Evolutionary conservation across 441 rosid species (phyloP), one percentile per base, ranked within the genome.

Genomic region (Gossypium schwendimanii): DNA sequence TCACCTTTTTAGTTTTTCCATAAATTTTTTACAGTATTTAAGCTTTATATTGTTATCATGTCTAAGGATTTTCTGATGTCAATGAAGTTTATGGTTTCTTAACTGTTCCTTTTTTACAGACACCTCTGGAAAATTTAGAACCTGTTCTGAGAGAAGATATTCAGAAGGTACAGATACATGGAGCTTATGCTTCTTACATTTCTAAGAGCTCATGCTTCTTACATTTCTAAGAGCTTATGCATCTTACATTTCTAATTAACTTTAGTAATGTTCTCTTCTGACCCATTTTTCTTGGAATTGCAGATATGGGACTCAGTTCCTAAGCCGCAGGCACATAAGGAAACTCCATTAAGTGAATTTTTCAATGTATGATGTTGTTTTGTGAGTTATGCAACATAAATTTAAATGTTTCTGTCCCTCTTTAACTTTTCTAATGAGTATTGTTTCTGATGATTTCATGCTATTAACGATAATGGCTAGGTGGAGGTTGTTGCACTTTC

Each of bases 221-320:
- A 28, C 5, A 3, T 28, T 28, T 28, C 47, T 15, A 10, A 70
- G 31, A 26, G 31, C 4, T 26, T 33, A 33, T 36, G 41, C 41
- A 7, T 36, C 41, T 36, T 36, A 36, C 9, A 6, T 36, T 36
- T 36, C 49, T 15, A 8, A 68, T 70, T 45, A 3, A 33, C 61
- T 66, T 62, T 20, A 36, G n/a, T 53, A 62, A 10, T 64, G 70
- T 50, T 67, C 26, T 24, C 36, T n/a, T n/a, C n/a, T n/a, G n/a
- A n/a, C n/a, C n/a, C n/a, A n/a, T n/a, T n/a, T n/a, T n/a, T n/a
- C n/a, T n/a, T n/a, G n/a, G n/a, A n/a, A n/a, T n/a, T n/a, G 24
- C 89, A 96, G 99, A 94, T 96, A 81, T 96, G 99, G 98, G 97
- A 94, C 70, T 81, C 87, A 60, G 96, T 96, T 73, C 94, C 98